Evolutionary conservation across 139 green algal species (phyloP).

Genomic region (Chlorella sorokiniana): DNA sequence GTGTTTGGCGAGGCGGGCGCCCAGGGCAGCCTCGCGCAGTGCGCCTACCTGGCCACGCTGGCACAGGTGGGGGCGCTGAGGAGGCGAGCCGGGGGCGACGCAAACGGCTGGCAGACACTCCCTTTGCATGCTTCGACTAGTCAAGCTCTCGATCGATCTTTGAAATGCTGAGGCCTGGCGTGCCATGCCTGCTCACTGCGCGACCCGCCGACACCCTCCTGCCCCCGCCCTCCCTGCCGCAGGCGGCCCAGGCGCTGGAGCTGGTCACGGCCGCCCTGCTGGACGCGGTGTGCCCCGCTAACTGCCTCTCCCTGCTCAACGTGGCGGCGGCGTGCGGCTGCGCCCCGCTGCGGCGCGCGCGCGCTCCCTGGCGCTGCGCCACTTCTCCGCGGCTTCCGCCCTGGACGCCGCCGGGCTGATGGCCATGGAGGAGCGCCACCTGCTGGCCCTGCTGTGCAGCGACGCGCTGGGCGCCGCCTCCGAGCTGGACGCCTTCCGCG

Average conservation of each 20-base stretch:
- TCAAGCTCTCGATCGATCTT: background rate
- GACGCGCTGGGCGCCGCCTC: background rate
- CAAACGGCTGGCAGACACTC: too few relatives aligned
- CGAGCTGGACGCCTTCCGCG: constrained; percentile 40
- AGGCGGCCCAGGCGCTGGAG: constrained; percentile 12
- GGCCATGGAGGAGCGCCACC: background rate
- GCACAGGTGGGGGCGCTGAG: constrained; percentile 1
- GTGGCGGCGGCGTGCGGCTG: constrained; percentile 17
- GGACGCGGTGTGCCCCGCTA: constrained; percentile 16
- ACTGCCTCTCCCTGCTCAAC: constrained; percentile 30
- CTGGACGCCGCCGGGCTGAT: constrained; percentile 29
- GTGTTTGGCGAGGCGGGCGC: constrained; percentile 20
- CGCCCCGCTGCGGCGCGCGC: constrained; percentile 5
- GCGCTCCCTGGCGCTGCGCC: background rate
- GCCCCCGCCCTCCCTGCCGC: background rate
- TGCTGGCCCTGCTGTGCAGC: constrained; percentile 33
- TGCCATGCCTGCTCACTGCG: too few relatives aligned
- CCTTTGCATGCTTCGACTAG: too few relatives aligned
- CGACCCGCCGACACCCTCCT: background rate
- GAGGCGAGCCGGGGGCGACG: background rate
- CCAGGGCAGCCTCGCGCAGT: background rate
- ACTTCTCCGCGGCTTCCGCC: constrained; percentile 1
- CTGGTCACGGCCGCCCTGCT: constrained; percentile 33
- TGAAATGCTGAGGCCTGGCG: too few relatives aligned
- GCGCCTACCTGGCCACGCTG: constrained; percentile 1